Conservation (phyloP, 176 grass and related monocot species). For the Aechmea fasciata region DNA sequence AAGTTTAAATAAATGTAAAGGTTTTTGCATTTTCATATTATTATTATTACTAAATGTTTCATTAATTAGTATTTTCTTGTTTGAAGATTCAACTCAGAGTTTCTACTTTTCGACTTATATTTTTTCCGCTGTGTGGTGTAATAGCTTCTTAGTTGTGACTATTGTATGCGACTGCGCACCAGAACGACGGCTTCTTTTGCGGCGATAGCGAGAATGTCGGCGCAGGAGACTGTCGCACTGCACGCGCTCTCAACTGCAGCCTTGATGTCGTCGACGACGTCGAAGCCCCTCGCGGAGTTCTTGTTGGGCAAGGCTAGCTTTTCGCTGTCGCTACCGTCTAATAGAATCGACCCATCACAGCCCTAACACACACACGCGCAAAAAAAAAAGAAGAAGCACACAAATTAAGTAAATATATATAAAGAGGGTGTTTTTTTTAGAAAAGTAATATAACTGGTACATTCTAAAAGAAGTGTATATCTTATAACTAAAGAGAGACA, state of each 20-base stretch:
- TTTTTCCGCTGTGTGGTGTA: no score
- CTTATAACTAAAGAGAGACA: no score
- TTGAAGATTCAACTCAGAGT: no score
- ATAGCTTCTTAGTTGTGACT: no score
- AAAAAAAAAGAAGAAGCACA: not conserved
- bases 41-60: no score
- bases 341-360: conserved; percentile 69
- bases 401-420: not conserved
- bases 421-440: no score
- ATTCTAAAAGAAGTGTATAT: not conserved
- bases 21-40: not conserved
- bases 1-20: not conserved
- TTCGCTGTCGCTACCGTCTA: conserved; percentile 55
- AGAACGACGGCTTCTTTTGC: conserved; percentile 51
- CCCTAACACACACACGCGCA: conserved; percentile 26
- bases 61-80: no score
- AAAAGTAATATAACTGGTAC: no score
- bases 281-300: conserved; percentile 63
- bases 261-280: conserved; percentile 69
- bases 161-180: conserved; percentile 9
- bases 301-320: conserved; percentile 50
- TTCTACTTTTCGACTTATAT: no score
- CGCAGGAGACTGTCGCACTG: conserved; percentile 54
- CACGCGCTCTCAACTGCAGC: conserved; percentile 52
- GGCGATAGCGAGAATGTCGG: conserved; percentile 50